Base-by-base conservation (phyloP, 1,284 basidiomycete genomes). In the Irpex lacteus region DNA sequence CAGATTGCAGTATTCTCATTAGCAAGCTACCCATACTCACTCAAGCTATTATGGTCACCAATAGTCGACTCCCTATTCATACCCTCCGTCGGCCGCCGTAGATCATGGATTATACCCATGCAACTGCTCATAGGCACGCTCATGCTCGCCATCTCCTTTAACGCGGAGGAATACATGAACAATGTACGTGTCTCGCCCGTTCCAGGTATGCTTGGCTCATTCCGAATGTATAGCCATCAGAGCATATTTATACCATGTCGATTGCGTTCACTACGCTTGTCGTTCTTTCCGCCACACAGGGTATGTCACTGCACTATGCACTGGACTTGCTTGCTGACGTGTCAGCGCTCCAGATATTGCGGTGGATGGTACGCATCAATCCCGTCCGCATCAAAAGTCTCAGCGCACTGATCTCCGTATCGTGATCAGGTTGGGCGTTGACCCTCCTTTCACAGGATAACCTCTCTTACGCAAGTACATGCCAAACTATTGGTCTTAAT, bases 51-150 rank as follows among this genome's bases (percentile, higher is more conserved):
- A 67, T 99, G 98, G 97, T 97, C 95, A 26, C 98, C 98, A 53
- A 92, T 99, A 68, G 95, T 99, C 64, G 98, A 99, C 75, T 94
- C 96, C 3, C 82, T 92, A 68, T 99, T 93, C 75, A 83, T 93
- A 69, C 81, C 87, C 53, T 87, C 86, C 58, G 74, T 96, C 65
- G 98, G 98, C 18, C 87, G 98, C 61, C 85, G 98, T 67, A 99
- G 98, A 78, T 96, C 93, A 65, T 99, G 98, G 98, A 98, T 99
- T 72, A 91, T 99, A 66, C 98, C 98, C 54, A 97, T 99, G 81
- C 98, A 99, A 77, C 76, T 90, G 36, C 86, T 96, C 67, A 93
- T 98, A 55, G 98, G 96, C 32, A 81, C 87, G 57, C 82, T 95
- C 68, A 93, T 99, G 88, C 82, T 96, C 71, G 90, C 93, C 75